These are phyloP conservation scores for Cyclotella cryptica DNA, from an alignment of 108 stramenopile species.

Conservation along the genomic window DNA sequence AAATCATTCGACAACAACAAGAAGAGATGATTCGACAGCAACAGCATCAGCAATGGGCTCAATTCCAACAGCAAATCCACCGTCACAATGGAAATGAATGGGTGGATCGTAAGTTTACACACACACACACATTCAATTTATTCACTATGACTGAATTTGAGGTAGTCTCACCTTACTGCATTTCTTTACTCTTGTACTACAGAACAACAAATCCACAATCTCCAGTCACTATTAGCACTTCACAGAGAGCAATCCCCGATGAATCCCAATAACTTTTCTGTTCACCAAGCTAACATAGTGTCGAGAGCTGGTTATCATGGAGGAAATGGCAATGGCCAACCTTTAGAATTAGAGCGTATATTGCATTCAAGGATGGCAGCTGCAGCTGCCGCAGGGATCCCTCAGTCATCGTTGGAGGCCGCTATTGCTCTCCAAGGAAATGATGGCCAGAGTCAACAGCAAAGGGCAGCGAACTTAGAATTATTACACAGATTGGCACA, in stretches of 20 bases:
- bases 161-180: too few species aligned
- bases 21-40: conserved; percentile 41
- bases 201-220: conserved; percentile 33
- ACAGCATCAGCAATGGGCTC: conserved; percentile 25
- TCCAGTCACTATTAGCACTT: conserved; percentile 30
- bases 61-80: conserved; percentile 14
- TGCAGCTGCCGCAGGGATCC: conserved; percentile 35
- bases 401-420: too few species aligned
- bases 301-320: too few species aligned
- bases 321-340: conserved; percentile 9
- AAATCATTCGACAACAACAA: conserved; percentile 39
- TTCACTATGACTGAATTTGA: too few species aligned
- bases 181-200: not conserved
- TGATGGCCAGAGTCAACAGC: conserved; percentile 21
- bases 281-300: too few species aligned
- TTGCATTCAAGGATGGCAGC: conserved; percentile 22
- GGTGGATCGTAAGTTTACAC: conserved; percentile 12
- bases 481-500: conserved; percentile 28
- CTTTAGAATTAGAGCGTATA: conserved; percentile 36
- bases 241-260: conserved; percentile 18
- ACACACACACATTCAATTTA: not conserved
- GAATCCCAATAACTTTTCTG: conserved; percentile 1
- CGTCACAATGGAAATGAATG: conserved; percentile 21
- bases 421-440: not conserved
- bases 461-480: conserved; percentile 21